Conservation (phyloP, 192 early-diverging fungal species). For the Linnemannia hyalina region DNA sequence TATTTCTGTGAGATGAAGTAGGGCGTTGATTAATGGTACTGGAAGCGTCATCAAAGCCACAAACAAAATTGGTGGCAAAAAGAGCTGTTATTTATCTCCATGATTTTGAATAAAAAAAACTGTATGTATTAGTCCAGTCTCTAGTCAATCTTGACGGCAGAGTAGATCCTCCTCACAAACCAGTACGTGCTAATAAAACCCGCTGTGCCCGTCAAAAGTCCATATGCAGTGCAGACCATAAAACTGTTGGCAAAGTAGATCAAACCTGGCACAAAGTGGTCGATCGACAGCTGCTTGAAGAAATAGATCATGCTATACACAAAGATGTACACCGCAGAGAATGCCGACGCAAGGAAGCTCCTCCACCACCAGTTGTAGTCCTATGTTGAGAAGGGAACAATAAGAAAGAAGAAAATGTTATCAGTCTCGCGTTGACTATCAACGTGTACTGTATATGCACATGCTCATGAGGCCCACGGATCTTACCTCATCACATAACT, state of each 20-base stretch:
- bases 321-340: constrained; percentile 82
- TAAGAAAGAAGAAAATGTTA: constrained; percentile 38
- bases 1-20: too few species aligned
- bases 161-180: constrained; percentile 80
- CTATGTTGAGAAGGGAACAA: constrained; percentile 59
- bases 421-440: constrained; percentile 6
- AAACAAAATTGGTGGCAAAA: background rate
- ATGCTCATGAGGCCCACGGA: background rate
- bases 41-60: background rate
- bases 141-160: constrained; percentile 75
- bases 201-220: constrained; percentile 76
- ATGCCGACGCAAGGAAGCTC: constrained; percentile 80
- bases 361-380: constrained; percentile 95
- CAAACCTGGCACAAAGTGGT: constrained; percentile 72
- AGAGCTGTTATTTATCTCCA: background rate
- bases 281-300: constrained; percentile 69
- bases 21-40: too few species aligned
- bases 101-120: background rate
- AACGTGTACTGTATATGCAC: background rate
- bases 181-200: constrained; percentile 76
- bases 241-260: constrained; percentile 81
- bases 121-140: background rate
- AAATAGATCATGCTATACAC: constrained; percentile 82
- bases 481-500: constrained; percentile 68
- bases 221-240: constrained; percentile 72